Conservation (phyloP, 1,284 basidiomycete genomes). For the Cryptococcus neoformans region DNA sequence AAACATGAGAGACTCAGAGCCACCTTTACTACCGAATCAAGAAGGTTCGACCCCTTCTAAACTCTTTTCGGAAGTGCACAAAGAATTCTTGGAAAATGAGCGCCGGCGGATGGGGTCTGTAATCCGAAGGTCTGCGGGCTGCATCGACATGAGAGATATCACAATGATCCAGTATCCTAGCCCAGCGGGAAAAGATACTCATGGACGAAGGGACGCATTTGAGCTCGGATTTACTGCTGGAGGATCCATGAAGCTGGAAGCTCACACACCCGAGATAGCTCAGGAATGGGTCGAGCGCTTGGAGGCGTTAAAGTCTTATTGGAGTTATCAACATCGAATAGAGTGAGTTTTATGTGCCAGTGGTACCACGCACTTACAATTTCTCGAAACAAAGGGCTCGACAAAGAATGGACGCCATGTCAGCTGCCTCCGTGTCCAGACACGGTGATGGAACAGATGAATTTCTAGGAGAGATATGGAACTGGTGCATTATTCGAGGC, state of each 20-base stretch:
- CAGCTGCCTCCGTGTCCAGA: conserved; percentile 13
- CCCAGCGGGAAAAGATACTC: not conserved
- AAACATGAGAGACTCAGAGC: conserved; percentile 21
- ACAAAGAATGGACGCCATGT: conserved; percentile 38
- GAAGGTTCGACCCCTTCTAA: conserved; percentile 30
- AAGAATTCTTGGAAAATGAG: conserved; percentile 30
- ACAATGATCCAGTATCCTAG: conserved; percentile 18
- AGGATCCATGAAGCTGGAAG: conserved; percentile 25
- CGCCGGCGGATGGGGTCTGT: conserved; percentile 27
- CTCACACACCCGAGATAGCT: conserved; percentile 27
- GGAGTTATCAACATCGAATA: conserved; percentile 39
- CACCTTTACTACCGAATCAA: conserved; percentile 31
- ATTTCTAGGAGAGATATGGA: conserved; percentile 36
- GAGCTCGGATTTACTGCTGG: conserved; percentile 22
- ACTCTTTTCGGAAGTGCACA: conserved; percentile 32
- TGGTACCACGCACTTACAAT: not conserved
- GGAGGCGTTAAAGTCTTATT: conserved; percentile 30
- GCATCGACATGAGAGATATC: conserved; percentile 42
- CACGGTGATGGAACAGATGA: conserved; percentile 18
- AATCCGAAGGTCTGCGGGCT: conserved; percentile 32
- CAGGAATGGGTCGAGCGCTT: conserved; percentile 43
- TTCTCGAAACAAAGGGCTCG: conserved; percentile 28
- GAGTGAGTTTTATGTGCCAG: conserved; percentile 26
- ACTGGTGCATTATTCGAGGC: conserved; percentile 46
- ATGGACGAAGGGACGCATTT: conserved; percentile 19